Evolutionary conservation across 2,329 filamentous ascomycete genomes (phyloP).

Genomic region (Xylariales sp.): DNA sequence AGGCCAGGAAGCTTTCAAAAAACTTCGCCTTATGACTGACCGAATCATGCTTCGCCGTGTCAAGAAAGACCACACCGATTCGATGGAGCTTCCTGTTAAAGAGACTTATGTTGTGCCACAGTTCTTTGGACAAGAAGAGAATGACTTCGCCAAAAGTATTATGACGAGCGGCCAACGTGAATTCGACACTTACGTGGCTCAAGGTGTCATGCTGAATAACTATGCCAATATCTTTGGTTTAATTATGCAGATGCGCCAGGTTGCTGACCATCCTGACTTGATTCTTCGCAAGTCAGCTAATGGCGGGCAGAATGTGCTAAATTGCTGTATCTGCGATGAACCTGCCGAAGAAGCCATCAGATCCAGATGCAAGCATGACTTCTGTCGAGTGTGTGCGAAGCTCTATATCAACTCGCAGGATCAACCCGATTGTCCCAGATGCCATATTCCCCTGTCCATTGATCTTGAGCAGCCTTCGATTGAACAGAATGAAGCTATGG

Average conservation of each 20-base stretch:
- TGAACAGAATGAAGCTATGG: slow-evolving; percentile 78
- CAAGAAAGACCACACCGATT: slow-evolving; percentile 88
- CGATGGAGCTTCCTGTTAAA: slow-evolving; percentile 96
- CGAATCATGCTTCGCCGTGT: slow-evolving; percentile 93
- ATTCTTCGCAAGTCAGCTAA: slow-evolving; percentile 84
- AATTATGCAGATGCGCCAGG: slow-evolving; percentile 99
- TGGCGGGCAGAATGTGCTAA: slow-evolving; percentile 82
- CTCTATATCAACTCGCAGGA: slow-evolving; percentile 77
- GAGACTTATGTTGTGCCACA: slow-evolving; percentile 89
- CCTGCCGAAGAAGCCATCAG: slow-evolving; percentile 91
- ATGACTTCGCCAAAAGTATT: slow-evolving; percentile 91
- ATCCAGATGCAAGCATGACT: slow-evolving; percentile 89
- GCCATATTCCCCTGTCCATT: slow-evolving; percentile 84
- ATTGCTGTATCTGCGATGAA: slow-evolving; percentile 95
- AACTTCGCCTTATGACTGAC: slow-evolving; percentile 83
- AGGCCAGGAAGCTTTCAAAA: slow-evolving; percentile 69
- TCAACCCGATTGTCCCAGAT: slow-evolving; percentile 77
- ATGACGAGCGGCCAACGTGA: slow-evolving; percentile 87
- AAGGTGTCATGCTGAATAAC: slow-evolving; percentile 92
- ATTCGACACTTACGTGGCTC: slow-evolving; percentile 93
- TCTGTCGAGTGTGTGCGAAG: slow-evolving; percentile 77
- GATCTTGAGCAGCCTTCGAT: slow-evolving; percentile 95
- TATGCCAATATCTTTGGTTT: slow-evolving; percentile 98
- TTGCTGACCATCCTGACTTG: slow-evolving; percentile 92
- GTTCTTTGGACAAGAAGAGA: slow-evolving; percentile 94